These are phyloP conservation scores for Senecio squalidus DNA, from an alignment of 140 eudicot genomes.

Conservation along the genomic window DNA sequence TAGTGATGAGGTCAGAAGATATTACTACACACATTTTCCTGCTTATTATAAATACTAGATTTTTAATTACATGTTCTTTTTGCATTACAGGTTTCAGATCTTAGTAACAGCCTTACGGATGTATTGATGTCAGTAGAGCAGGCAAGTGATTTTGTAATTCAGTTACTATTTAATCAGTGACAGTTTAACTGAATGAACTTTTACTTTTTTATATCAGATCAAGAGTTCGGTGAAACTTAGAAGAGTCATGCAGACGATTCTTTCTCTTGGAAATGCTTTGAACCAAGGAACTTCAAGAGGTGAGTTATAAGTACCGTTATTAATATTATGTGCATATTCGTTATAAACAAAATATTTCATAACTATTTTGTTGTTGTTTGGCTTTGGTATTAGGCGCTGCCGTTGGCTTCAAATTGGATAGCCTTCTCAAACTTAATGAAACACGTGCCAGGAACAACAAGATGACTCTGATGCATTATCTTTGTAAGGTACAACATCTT, in stretches of 20 bases:
- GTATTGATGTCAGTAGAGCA: slow-evolving; percentile 71
- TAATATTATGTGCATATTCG: not conserved
- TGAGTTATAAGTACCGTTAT: slow-evolving; percentile 19
- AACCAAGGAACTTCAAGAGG: slow-evolving; percentile 97
- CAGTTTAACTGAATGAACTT: not conserved
- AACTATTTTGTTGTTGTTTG: no score
- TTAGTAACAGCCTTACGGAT: slow-evolving; percentile 46
- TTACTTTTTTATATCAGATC: slow-evolving; percentile 45
- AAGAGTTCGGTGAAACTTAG: slow-evolving; percentile 70
- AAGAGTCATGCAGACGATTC: slow-evolving; percentile 85
- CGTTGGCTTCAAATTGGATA: slow-evolving; percentile 90
- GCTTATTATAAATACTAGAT: slow-evolving; percentile 11
- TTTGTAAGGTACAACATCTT: slow-evolving; percentile 65
- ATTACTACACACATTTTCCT: slow-evolving; percentile 9
- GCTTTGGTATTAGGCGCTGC: slow-evolving; percentile 67
- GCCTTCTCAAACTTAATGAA: slow-evolving; percentile 88
- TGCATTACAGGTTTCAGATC: slow-evolving; percentile 72
- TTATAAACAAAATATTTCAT: not conserved
- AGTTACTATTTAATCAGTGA: not conserved
- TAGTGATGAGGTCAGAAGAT: slow-evolving; percentile 61
- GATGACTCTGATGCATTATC: slow-evolving; percentile 95
- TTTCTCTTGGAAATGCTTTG: slow-evolving; percentile 90
- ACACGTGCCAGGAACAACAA: slow-evolving; percentile 86
- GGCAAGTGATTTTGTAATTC: slow-evolving; percentile 39
- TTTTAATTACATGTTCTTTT: slow-evolving; percentile 12